phyloP scores from a whole-genome alignment of 164 flowering plant genomes.

The Malania oleifera region DNA sequence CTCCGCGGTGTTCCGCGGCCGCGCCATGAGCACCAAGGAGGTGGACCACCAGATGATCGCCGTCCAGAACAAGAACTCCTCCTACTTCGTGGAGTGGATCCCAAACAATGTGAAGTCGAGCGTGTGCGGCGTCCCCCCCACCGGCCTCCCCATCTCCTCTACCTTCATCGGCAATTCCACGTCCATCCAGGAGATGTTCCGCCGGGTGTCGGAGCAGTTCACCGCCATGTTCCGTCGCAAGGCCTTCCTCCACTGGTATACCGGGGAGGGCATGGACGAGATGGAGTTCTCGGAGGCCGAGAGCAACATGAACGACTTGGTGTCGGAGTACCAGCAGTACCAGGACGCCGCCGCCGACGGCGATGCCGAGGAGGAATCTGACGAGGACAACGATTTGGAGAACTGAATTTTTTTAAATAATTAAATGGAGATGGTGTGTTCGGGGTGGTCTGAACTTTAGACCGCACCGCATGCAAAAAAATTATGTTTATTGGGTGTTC shows the following conservation, averaged over 20 bases:
- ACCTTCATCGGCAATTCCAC: slow-evolving; percentile 71
- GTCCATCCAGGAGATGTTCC: slow-evolving; percentile 63
- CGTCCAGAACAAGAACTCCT: slow-evolving; percentile 72
- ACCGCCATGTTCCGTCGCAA: slow-evolving; percentile 64
- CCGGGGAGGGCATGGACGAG: slow-evolving; percentile 75
- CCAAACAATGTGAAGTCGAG: slow-evolving; percentile 72
- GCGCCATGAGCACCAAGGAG: slow-evolving; percentile 71
- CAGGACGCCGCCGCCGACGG: slow-evolving; percentile 53
- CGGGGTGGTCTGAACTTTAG: no score
- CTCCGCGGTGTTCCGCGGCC: slow-evolving; percentile 68
- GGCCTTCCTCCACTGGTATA: slow-evolving; percentile 76
- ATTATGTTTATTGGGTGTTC: no score
- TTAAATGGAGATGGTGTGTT: no score
- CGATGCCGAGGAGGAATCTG: slow-evolving; percentile 31
- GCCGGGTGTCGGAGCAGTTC: slow-evolving; percentile 62
- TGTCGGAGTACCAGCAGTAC: slow-evolving; percentile 70
- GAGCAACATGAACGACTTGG: slow-evolving; percentile 74
- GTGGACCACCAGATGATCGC: slow-evolving; percentile 69
- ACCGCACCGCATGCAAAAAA: no score
- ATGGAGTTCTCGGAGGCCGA: slow-evolving; percentile 77
- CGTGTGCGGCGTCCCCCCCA: slow-evolving; percentile 64
- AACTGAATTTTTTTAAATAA: no score
- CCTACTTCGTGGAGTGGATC: slow-evolving; percentile 73
- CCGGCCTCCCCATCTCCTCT: slow-evolving; percentile 54
- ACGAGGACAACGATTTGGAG: slow-evolving; percentile 30